phyloP scores from a whole-genome alignment of 1,139 yeast genomes.

The Suhomyces taliae region DNA sequence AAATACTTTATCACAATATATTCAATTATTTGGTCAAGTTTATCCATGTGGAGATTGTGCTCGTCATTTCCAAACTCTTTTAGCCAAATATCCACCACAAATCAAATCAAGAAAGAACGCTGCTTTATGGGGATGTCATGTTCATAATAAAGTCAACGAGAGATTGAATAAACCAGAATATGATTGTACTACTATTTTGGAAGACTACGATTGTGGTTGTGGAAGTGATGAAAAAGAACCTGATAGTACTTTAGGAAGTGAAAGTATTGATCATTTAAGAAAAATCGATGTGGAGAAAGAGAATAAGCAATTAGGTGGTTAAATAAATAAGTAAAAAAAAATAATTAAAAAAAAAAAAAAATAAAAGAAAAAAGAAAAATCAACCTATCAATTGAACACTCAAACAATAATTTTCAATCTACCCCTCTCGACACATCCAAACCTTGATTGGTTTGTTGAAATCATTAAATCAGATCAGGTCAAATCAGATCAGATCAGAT shows the following conservation, averaged over 20 bases:
- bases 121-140: constrained; percentile 93
- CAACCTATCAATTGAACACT: too few relatives aligned
- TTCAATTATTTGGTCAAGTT: constrained; percentile 67
- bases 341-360: not conserved
- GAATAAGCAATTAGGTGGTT: constrained; percentile 38
- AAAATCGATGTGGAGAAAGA: constrained; percentile 39
- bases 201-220: constrained; percentile 96
- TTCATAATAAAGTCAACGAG: constrained; percentile 86
- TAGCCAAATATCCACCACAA: constrained; percentile 82
- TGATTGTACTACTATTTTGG: constrained; percentile 81
- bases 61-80: constrained; percentile 73
- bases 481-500: not conserved
- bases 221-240: constrained; percentile 64
- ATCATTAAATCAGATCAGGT: too few relatives aligned
- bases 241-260: constrained; percentile 38
- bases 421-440: too few relatives aligned
- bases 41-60: constrained; percentile 97
- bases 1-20: constrained; percentile 55
- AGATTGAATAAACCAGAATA: constrained; percentile 67
- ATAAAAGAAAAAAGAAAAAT: not conserved
- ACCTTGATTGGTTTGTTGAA: too few relatives aligned
- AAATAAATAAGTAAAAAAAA: not conserved
- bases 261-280: constrained; percentile 40
- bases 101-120: constrained; percentile 74
- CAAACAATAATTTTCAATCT: too few relatives aligned